phyloP scores from a whole-genome alignment of 73 alveolate genomes.

The Paramecium biaurelia region DNA sequence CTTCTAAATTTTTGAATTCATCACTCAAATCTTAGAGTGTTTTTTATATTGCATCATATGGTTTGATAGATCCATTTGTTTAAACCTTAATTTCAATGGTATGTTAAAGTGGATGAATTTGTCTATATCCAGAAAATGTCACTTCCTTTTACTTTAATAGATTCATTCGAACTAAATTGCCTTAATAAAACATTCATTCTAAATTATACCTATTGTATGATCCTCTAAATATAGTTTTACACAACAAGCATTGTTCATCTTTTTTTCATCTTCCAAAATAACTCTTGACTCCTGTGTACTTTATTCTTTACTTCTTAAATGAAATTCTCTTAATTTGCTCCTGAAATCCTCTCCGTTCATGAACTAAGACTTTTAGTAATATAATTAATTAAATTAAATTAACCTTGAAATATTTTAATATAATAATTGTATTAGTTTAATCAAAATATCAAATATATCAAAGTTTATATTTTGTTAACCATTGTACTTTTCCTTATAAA shows the following conservation, averaged over 20 bases:
- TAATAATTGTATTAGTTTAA: too few species aligned
- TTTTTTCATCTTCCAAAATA: conserved; percentile 24
- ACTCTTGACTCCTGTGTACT: neutral
- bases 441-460: neutral
- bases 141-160: neutral
- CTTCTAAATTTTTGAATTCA: conserved; percentile 25
- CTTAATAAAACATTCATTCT: neutral
- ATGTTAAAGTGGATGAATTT: conserved; percentile 5
- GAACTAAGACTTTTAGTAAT: neutral
- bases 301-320: neutral
- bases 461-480: too few species aligned
- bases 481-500: too few species aligned
- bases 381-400: neutral
- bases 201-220: neutral
- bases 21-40: neutral
- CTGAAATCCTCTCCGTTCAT: conserved; percentile 54
- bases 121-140: conserved; percentile 15
- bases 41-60: neutral
- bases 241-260: conserved; percentile 42
- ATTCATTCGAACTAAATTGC: neutral
- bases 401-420: neutral
- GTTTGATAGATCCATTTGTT: neutral
- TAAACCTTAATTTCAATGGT: neutral
- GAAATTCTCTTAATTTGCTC: conserved; percentile 31
- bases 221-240: neutral